Conservation (phyloP, 495 filamentous ascomycete genomes). For the Penicillium bovifimosum region DNA sequence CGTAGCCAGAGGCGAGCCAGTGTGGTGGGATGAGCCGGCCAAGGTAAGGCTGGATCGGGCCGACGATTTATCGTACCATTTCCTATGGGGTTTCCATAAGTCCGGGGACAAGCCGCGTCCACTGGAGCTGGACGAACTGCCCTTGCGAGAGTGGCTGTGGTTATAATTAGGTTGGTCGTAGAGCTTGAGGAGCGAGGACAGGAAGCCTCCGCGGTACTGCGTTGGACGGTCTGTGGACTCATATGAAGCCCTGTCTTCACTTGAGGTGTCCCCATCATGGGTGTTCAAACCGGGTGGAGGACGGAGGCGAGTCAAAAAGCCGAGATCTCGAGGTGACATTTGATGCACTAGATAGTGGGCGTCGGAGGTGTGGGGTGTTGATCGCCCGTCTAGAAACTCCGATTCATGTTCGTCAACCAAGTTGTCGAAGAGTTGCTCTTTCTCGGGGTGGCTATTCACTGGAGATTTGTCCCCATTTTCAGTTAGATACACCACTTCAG, state of each 20-base stretch:
- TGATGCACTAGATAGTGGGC: slow-evolving; percentile 32
- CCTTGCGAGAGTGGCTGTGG: slow-evolving; percentile 25
- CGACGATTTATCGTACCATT: slow-evolving; percentile 59
- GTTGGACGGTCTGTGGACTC: slow-evolving; percentile 64
- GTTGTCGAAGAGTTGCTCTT: slow-evolving; percentile 28
- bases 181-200: slow-evolving; percentile 74
- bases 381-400: slow-evolving; percentile 26
- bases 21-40: slow-evolving; percentile 43
- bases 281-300: slow-evolving; percentile 44
- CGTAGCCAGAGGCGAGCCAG: slow-evolving; percentile 31
- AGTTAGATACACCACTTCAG: slow-evolving; percentile 23
- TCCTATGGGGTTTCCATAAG: slow-evolving; percentile 44
- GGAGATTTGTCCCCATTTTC: slow-evolving; percentile 38
- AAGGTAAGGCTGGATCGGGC: slow-evolving; percentile 47
- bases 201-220: slow-evolving; percentile 69
- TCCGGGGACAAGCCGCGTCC: slow-evolving; percentile 31
- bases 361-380: slow-evolving; percentile 28
- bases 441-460: slow-evolving; percentile 36
- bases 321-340: slow-evolving; percentile 37
- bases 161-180: slow-evolving; percentile 42
- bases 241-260: slow-evolving; percentile 49
- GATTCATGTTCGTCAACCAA: slow-evolving; percentile 34
- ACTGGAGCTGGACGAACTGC: slow-evolving; percentile 31
- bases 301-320: slow-evolving; percentile 34
- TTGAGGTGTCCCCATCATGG: slow-evolving; percentile 51